Evolutionary conservation across 495 filamentous ascomycete species (phyloP), one percentile per base, ranked within the genome.

Genomic region (Jackrogersella multiformis): DNA sequence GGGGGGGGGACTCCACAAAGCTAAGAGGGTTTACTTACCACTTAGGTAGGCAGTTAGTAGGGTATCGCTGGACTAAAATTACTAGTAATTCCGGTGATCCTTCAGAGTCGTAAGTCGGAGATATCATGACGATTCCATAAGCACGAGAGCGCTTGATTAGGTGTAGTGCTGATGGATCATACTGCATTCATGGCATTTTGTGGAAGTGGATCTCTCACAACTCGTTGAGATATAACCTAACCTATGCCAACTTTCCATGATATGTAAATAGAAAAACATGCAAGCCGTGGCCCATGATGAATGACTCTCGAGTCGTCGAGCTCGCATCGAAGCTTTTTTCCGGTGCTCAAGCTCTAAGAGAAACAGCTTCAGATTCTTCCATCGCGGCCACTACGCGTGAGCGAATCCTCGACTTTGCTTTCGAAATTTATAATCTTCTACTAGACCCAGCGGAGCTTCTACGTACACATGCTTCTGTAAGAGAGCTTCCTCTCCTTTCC

Each of bases 351-450:
- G 45, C 24, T 5, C n/a, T 49, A 10, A 32, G 18, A 24, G 4
- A 49, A 20, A 1, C 44, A 28, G 23, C 44, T 48, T 32, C 24
- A 32, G 26, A 49, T 26, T 8, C 45, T 2, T 3, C 45, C 9
- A 4, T 4, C 5, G 45, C 45, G 13, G 26, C 26, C 8, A 15
- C 26, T 32, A 18, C 13, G n/a, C 45, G 45, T 16, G 45, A 49
- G n/a, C 45, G 45, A 18, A 49, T 49, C 26, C 45, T 49, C n/a
- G 45, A 49, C n/a, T 16, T 32, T 9, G 45, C 45, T 18, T 49
- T 49, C 26, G 45, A 49, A 10, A 49, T 49, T 15, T 49, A 49
- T 26, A 49, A 49, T 10, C 13, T 49, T 49, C 32, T 32, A 15
- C 24, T 49, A 13, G 45, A 49, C 45, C 45, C 45, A 16, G 45